Percentiles rank a stretch among this genome's conserved stretches.
These are phyloP conservation scores for Amoeboaphelidium protococcarum DNA, from an alignment of 371 early-diverging fungal genomes.

Conservation along the genomic window DNA sequence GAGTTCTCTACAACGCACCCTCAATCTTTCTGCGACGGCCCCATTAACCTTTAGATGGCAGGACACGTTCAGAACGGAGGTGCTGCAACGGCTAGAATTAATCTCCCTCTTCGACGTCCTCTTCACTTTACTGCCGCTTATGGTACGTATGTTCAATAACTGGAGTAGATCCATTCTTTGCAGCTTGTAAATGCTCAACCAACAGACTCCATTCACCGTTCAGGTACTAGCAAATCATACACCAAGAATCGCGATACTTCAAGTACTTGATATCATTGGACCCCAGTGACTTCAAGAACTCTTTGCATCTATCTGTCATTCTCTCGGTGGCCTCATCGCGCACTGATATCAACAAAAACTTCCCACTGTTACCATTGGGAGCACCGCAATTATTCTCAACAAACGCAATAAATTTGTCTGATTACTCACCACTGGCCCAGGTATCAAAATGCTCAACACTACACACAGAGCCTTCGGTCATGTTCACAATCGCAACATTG, in stretches of 20 bases:
- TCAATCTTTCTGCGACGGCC: conserved; percentile 47
- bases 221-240: conserved; percentile 42
- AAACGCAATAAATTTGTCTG: conserved; percentile 32
- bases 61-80: no score
- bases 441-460: conserved; percentile 48
- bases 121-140: no score
- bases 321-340: conserved; percentile 40
- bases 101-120: no score
- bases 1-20: conserved; percentile 56
- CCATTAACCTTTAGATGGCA: conserved; percentile 29
- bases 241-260: conserved; percentile 49
- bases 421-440: conserved; percentile 34
- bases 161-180: no score
- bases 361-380: no score
- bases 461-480: conserved; percentile 28
- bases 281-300: conserved; percentile 31
- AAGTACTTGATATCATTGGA: conserved; percentile 22
- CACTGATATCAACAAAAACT: conserved; percentile 30
- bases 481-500: conserved; percentile 40
- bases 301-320: conserved; percentile 23
- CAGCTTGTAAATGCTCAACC: no score
- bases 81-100: no score
- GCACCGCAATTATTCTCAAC: conserved; percentile 29
- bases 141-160: no score
- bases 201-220: no score